Percentiles rank a stretch among this genome's conserved stretches.
These are phyloP conservation scores for Hansenula lynferdii DNA, from an alignment of 1,139 yeast genomes.

Conservation along the genomic window DNA sequence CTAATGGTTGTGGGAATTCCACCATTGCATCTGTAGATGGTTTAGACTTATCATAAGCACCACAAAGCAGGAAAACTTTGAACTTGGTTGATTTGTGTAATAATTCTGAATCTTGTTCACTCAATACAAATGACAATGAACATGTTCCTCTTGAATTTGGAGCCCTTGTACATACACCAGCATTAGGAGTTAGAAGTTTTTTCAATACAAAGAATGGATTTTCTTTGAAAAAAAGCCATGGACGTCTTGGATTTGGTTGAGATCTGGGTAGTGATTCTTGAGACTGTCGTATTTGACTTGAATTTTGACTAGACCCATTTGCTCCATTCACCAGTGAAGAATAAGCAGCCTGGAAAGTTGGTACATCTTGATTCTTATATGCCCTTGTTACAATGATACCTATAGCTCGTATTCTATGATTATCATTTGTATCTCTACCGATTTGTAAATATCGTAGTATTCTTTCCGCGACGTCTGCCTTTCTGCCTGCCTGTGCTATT, in stretches of 20 bases:
- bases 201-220: constrained; percentile 49
- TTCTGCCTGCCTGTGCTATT: constrained; percentile 43
- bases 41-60: constrained; percentile 28
- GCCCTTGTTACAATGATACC: constrained; percentile 38
- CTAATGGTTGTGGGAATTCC: constrained; percentile 57
- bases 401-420: constrained; percentile 38
- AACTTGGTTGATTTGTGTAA: constrained; percentile 26
- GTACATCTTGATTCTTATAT: constrained; percentile 22
- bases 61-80: constrained; percentile 44
- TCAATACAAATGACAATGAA: constrained; percentile 34
- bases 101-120: constrained; percentile 32
- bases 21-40: constrained; percentile 36
- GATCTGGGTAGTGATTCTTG: constrained; percentile 3
- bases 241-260: constrained; percentile 17
- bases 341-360: constrained; percentile 12
- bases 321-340: background rate
- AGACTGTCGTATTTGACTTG: constrained; percentile 6
- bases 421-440: constrained; percentile 33
- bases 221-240: constrained; percentile 41
- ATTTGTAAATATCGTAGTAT: constrained; percentile 35
- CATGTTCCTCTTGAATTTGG: constrained; percentile 38
- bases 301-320: no score
- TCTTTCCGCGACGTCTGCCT: constrained; percentile 46
- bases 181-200: constrained; percentile 40
- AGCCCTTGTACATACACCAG: constrained; percentile 34